Percentiles rank a stretch among this genome's conserved stretches.
Conservation (phyloP, 148 eudicot species). For the Vaccinium darrowii region DNA sequence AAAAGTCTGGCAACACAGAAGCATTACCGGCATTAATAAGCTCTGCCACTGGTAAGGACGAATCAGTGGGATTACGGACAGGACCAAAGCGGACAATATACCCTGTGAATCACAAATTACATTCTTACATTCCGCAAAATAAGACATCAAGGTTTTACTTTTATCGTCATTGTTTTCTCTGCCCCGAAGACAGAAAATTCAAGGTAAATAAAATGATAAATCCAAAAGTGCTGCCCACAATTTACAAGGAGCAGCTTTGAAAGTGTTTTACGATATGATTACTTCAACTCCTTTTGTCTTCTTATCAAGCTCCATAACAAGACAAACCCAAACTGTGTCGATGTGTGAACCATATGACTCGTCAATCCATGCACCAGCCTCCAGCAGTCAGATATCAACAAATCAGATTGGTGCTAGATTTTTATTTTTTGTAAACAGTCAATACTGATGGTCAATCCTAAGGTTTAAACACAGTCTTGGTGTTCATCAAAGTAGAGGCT, state of each 20-base stretch:
- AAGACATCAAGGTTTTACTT: neutral
- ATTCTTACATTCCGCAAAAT: neutral
- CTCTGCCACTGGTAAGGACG: conserved; percentile 99
- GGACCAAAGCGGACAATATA: conserved; percentile 72
- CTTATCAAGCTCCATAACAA: neutral
- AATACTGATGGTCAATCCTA: neutral
- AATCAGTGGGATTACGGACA: conserved; percentile 79
- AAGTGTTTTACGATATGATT: neutral
- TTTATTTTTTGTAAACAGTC: neutral
- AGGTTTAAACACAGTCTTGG: neutral
- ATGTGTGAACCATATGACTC: neutral
- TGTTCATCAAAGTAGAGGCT: neutral
- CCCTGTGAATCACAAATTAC: conserved; percentile 50
- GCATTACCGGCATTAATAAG: conserved; percentile 83
- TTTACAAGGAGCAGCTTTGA: neutral
- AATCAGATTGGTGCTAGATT: neutral
- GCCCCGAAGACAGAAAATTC: no score
- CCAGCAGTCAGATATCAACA: neutral
- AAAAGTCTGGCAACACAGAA: neutral
- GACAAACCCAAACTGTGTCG: neutral
- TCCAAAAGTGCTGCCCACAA: no score
- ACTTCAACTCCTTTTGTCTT: neutral
- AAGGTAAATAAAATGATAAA: neutral
- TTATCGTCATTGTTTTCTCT: neutral
- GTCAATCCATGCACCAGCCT: neutral